Conservation (phyloP, 2,329 filamentous ascomycete genomes). For the Lithohypha guttulata region DNA sequence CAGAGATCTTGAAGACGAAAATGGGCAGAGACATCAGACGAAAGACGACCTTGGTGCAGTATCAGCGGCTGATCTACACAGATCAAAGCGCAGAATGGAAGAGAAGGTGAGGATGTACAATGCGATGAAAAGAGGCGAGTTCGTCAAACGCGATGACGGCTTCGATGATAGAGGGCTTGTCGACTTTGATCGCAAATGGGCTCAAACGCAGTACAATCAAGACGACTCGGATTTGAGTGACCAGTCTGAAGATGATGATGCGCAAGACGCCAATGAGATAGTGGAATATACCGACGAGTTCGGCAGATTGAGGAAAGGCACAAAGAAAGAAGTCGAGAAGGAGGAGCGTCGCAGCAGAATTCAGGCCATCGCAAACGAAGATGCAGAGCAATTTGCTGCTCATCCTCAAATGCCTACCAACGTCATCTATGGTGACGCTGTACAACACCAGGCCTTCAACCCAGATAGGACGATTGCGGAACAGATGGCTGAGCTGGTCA, state of each 20-base stretch:
- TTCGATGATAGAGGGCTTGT: constrained; percentile 49
- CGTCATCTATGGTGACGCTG: constrained; percentile 73
- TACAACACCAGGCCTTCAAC: constrained; percentile 75
- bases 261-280: constrained; percentile 46
- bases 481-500: constrained; percentile 68
- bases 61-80: constrained; percentile 48
- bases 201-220: constrained; percentile 47
- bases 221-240: constrained; percentile 29
- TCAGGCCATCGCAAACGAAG: constrained; percentile 45
- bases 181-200: constrained; percentile 96
- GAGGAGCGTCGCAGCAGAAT: constrained; percentile 48
- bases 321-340: constrained; percentile 54
- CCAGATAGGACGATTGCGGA: constrained; percentile 53
- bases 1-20: constrained; percentile 44
- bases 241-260: constrained; percentile 28
- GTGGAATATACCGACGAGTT: constrained; percentile 89
- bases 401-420: constrained; percentile 48
- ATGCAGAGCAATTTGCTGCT: constrained; percentile 57
- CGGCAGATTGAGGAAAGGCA: constrained; percentile 67
- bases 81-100: constrained; percentile 71
- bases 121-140: constrained; percentile 82
- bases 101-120: constrained; percentile 83
- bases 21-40: constrained; percentile 52
- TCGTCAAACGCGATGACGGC: constrained; percentile 37
- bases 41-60: constrained; percentile 49